Evolutionary conservation across 1,284 basidiomycete genomes (phyloP).

Genomic region (Rhodofomes roseus): DNA sequence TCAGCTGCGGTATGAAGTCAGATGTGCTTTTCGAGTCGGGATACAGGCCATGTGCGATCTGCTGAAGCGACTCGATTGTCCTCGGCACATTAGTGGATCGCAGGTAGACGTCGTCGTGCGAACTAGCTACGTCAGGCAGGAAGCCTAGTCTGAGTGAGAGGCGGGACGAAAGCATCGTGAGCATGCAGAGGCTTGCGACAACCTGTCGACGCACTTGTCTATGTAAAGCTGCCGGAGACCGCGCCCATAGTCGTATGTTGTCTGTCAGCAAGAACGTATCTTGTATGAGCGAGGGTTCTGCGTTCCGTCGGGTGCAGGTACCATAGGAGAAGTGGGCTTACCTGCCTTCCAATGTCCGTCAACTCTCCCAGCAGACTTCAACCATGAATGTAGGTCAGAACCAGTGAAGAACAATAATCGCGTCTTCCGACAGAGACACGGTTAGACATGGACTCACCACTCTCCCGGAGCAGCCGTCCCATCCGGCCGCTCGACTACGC

Average conservation of each 20-base stretch:
- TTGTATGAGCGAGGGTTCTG: neutral
- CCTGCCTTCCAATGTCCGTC: conserved; percentile 73
- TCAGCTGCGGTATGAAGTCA: conserved; percentile 45
- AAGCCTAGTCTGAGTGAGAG: conserved; percentile 50
- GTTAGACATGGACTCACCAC: conserved; percentile 51
- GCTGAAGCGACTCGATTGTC: conserved; percentile 75
- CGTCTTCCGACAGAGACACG: too few species aligned
- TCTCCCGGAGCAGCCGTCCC: conserved; percentile 52
- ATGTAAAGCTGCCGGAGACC: conserved; percentile 67
- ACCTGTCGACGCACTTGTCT: conserved; percentile 47
- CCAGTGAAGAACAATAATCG: too few species aligned
- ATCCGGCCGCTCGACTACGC: conserved; percentile 54
- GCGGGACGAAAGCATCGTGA: neutral
- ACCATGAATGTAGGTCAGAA: too few species aligned
- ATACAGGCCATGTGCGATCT: conserved; percentile 71
- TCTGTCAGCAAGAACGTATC: conserved; percentile 33
- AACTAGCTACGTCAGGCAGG: conserved; percentile 51
- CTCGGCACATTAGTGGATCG: conserved; percentile 73
- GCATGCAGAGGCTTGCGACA: neutral
- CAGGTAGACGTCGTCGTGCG: conserved; percentile 57
- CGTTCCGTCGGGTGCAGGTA: conserved; percentile 5
- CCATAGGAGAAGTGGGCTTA: conserved; percentile 21
- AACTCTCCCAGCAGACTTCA: conserved; percentile 72
- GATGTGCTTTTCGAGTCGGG: conserved; percentile 47
- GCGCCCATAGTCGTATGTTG: conserved; percentile 63